Percentiles rank a stretch among this genome's conserved stretches.
Conservation (phyloP, 768 basidiomycete species). For the Tremella fuciformis region DNA sequence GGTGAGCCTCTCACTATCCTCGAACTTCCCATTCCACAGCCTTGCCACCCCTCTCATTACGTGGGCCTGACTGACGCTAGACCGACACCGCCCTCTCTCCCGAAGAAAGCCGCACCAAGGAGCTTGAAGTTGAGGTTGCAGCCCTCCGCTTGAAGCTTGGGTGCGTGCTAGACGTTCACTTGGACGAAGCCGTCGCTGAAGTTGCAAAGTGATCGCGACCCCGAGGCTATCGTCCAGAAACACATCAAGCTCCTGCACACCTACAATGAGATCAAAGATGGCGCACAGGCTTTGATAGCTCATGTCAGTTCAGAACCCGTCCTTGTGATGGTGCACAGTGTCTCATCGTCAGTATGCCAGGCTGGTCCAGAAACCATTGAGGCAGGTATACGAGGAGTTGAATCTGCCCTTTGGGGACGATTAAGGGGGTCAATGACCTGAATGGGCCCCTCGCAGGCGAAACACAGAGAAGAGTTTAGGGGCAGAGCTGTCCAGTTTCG, state of each 20-base stretch:
- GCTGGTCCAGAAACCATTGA: constrained; percentile 39
- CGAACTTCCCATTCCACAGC: too few species aligned
- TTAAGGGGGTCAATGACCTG: too few species aligned
- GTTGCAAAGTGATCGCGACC: constrained; percentile 27
- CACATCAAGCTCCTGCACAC: constrained; percentile 49
- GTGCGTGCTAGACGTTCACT: constrained; percentile 6
- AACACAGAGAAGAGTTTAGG: too few species aligned
- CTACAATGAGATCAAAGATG: constrained; percentile 54
- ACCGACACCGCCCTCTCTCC: neutral
- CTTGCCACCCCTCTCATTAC: too few species aligned
- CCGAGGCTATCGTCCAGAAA: constrained; percentile 32
- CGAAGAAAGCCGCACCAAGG: constrained; percentile 2
- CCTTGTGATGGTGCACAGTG: constrained; percentile 21
- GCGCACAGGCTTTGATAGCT: constrained; percentile 47
- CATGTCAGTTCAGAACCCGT: constrained; percentile 21
- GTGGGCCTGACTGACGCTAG: too few species aligned
- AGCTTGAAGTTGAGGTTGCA: constrained; percentile 16
- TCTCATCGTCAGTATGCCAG: constrained; percentile 36
- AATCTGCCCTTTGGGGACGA: constrained; percentile 44
- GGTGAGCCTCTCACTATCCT: too few species aligned
- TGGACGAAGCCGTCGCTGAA: neutral
- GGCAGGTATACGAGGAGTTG: constrained; percentile 44
- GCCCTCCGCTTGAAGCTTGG: constrained; percentile 18
- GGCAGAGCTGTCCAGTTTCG: too few species aligned
- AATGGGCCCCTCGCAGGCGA: too few species aligned